A percentile compares a stretch with the other conserved stretches of the same genome.
Conservation (phyloP, 2,329 filamentous ascomycete genomes). For the Xylaria sp. region DNA sequence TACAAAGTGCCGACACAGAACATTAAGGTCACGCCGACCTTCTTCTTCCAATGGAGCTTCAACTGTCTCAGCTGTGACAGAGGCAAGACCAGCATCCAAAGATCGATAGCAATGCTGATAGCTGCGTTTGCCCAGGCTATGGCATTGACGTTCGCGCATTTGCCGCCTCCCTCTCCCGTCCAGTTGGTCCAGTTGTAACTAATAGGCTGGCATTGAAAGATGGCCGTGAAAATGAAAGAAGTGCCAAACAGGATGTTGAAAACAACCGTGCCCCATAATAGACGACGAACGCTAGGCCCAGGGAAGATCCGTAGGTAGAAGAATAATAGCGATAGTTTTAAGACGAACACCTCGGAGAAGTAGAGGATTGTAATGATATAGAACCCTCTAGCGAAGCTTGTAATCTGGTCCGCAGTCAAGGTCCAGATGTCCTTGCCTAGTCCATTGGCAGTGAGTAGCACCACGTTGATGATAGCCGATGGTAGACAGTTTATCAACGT, state of each 20-base stretch:
- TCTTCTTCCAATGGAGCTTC: constrained; percentile 51
- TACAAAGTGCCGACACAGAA: constrained; percentile 52
- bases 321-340: constrained; percentile 50
- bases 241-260: constrained; percentile 45
- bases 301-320: constrained; percentile 62
- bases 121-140: constrained; percentile 55
- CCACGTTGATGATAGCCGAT: constrained; percentile 21
- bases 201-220: constrained; percentile 57
- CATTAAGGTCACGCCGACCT: constrained; percentile 52
- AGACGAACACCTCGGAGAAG: constrained; percentile 12
- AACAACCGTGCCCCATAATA: constrained; percentile 47
- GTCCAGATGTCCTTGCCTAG: constrained; percentile 57
- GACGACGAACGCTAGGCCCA: constrained; percentile 36
- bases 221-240: constrained; percentile 45
- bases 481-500: constrained; percentile 19
- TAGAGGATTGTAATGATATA: constrained; percentile 40
- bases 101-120: constrained; percentile 56
- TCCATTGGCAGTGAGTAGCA: constrained; percentile 37
- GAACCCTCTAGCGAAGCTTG: constrained; percentile 46
- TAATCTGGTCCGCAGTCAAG: constrained; percentile 39
- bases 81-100: constrained; percentile 56
- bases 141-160: constrained; percentile 51
- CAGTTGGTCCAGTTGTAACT: constrained; percentile 56
- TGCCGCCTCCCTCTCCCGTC: constrained; percentile 50
- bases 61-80: constrained; percentile 47